Percentiles rank a stretch among this genome's conserved stretches.
Conservation (phyloP, 179 eudicot species). For the Beta corolliflora region DNA sequence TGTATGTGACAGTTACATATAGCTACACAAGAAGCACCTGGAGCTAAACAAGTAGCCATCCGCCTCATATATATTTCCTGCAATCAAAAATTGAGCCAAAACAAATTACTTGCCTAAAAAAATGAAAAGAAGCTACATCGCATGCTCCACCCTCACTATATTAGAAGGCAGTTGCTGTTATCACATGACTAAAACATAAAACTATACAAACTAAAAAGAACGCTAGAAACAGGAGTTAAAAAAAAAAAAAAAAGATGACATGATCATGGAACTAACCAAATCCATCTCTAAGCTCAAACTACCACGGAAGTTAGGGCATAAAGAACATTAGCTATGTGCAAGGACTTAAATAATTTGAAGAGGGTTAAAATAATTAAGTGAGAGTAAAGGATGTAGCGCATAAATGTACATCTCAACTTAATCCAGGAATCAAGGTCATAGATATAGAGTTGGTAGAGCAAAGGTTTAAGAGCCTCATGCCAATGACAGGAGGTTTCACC, state of each 20-base stretch:
- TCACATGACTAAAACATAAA: neutral
- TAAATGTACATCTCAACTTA: neutral
- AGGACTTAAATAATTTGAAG: neutral
- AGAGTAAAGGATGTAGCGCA: neutral
- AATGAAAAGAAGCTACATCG: neutral
- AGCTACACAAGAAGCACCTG: slow-evolving; percentile 46
- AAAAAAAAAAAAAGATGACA: neutral
- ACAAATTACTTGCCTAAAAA: neutral
- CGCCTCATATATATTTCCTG: slow-evolving; percentile 83
- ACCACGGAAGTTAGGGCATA: neutral
- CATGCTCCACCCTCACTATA: neutral
- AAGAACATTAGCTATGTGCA: neutral
- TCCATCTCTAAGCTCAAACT: neutral
- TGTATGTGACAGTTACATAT: neutral
- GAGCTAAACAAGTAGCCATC: slow-evolving; percentile 75
- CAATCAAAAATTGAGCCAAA: slow-evolving; percentile 18
- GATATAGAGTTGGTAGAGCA: neutral
- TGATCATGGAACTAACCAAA: neutral
- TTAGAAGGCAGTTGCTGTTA: neutral
- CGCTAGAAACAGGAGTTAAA: neutral
- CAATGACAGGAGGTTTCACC: neutral
- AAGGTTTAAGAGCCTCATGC: neutral
- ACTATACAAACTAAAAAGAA: neutral
- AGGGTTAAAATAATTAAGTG: neutral
- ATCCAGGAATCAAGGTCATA: neutral